Percentiles rank a stretch among this genome's conserved stretches.
Evolutionary conservation across 352 stramenopile genomes (phyloP).

Genomic region (Phytophthora capsici): DNA sequence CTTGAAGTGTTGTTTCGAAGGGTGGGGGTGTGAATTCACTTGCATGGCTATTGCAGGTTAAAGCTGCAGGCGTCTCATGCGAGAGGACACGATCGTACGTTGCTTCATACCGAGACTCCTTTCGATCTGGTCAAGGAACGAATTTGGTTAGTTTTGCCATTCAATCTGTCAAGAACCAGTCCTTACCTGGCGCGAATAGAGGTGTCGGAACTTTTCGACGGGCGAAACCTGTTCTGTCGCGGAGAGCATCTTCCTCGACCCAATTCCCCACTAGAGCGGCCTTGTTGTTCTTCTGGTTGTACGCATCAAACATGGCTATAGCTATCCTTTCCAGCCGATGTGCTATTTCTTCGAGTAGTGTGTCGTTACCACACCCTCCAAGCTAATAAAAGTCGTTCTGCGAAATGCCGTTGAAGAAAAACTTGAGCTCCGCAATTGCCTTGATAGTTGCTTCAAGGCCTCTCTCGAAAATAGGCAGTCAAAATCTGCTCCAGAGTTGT

Average conservation of each 20-base stretch:
- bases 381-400: slow-evolving; percentile 21
- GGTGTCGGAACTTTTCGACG: slow-evolving; percentile 57
- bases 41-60: slow-evolving; percentile 40
- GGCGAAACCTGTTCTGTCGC: slow-evolving; percentile 60
- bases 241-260: slow-evolving; percentile 83
- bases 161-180: neutral
- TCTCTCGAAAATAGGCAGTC: slow-evolving; percentile 28
- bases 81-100: slow-evolving; percentile 65
- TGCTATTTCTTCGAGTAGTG: slow-evolving; percentile 8
- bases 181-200: slow-evolving; percentile 39
- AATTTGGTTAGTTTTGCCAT: neutral
- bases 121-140: slow-evolving; percentile 37
- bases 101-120: slow-evolving; percentile 47
- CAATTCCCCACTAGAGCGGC: slow-evolving; percentile 83
- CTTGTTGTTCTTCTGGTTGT: slow-evolving; percentile 88
- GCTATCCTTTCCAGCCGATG: neutral
- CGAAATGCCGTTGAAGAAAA: slow-evolving; percentile 11
- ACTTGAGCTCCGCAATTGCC: too few relatives aligned
- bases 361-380: neutral
- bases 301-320: slow-evolving; percentile 54
- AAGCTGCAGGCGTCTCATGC: slow-evolving; percentile 33
- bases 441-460: too few relatives aligned
- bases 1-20: slow-evolving; percentile 71
- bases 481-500: neutral
- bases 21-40: slow-evolving; percentile 27